A percentile compares a stretch with the other conserved stretches of the same genome.
These are phyloP conservation scores for Hypocrella siamensis DNA, from an alignment of 2,329 filamentous ascomycete genomes.

Conservation along the genomic window DNA sequence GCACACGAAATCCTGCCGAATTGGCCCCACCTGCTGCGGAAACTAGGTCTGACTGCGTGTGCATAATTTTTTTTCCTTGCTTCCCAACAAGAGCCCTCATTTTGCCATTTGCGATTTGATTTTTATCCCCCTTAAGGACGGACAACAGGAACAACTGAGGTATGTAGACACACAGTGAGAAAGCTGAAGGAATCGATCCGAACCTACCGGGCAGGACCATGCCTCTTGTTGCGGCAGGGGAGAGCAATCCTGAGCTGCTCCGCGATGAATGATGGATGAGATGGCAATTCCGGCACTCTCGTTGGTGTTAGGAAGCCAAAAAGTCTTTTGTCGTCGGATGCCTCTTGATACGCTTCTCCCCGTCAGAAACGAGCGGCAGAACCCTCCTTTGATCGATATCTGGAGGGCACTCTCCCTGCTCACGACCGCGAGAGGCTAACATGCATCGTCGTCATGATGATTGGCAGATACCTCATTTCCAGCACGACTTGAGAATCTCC, in stretches of 20 bases:
- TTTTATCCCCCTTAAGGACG: not conserved
- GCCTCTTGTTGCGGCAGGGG: conserved; percentile 38
- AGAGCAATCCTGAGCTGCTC: conserved; percentile 39
- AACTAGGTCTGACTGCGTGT: conserved; percentile 2
- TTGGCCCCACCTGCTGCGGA: conserved; percentile 4
- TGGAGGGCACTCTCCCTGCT: conserved; percentile 57
- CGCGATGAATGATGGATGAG: conserved; percentile 7
- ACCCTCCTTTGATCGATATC: conserved; percentile 40
- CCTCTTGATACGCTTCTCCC: conserved; percentile 45
- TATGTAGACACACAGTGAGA: conserved; percentile 20
- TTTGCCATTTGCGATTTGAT: not conserved
- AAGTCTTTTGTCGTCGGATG: not conserved
- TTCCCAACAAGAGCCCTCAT: not conserved
- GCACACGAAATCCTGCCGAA: conserved; percentile 15
- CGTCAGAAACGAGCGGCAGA: conserved; percentile 53
- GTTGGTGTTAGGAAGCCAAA: too few relatives aligned
- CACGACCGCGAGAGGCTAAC: conserved; percentile 49
- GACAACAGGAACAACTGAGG: conserved; percentile 16
- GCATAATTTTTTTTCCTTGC: conserved; percentile 3
- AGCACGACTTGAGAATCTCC: conserved; percentile 70
- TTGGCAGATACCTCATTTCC: conserved; percentile 51
- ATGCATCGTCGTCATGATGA: conserved; percentile 15
- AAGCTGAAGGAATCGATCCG: too few relatives aligned
- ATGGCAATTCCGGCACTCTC: not conserved
- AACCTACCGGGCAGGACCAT: conserved; percentile 22